Evolutionary conservation across 345 rosid species (phyloP).

Genomic region (Citropsis articulata): DNA sequence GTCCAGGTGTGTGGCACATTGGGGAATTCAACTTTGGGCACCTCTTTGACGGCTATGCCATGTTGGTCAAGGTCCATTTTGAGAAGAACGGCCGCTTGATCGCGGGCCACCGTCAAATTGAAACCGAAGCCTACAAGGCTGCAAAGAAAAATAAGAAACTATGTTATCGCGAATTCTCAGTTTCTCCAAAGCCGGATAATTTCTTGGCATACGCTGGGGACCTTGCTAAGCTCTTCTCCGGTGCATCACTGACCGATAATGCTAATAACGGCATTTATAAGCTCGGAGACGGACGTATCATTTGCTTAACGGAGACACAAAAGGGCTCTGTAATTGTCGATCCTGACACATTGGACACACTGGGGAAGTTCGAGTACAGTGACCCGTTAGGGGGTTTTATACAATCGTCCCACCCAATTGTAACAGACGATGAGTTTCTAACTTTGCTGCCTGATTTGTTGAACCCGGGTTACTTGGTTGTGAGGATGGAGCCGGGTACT

Average conservation of each 20-base stretch:
- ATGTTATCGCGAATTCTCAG: constrained; percentile 93
- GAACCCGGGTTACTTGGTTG: constrained; percentile 79
- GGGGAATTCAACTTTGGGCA: constrained; percentile 80
- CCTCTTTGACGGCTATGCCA: constrained; percentile 95
- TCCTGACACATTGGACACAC: constrained; percentile 60
- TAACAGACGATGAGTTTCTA: constrained; percentile 71
- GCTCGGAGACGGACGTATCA: constrained; percentile 85
- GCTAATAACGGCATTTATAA: constrained; percentile 82
- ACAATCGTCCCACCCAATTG: constrained; percentile 89
- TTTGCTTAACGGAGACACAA: constrained; percentile 88
- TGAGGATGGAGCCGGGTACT: constrained; percentile 70
- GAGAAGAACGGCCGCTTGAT: constrained; percentile 55
- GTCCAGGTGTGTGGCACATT: constrained; percentile 90
- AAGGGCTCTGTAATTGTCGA: constrained; percentile 78
- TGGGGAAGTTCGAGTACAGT: constrained; percentile 67
- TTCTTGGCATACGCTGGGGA: constrained; percentile 69
- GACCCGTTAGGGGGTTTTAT: constrained; percentile 69
- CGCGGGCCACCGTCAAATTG: constrained; percentile 80
- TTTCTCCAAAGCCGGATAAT: constrained; percentile 55
- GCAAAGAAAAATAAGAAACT: constrained; percentile 64
- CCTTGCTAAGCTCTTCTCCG: constrained; percentile 71
- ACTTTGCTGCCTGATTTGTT: constrained; percentile 78
- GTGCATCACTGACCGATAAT: constrained; percentile 84
- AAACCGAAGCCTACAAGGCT: constrained; percentile 88
- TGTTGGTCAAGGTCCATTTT: constrained; percentile 64